Conservation (phyloP, 257 asterid species). For the Jacaranda copaia region DNA sequence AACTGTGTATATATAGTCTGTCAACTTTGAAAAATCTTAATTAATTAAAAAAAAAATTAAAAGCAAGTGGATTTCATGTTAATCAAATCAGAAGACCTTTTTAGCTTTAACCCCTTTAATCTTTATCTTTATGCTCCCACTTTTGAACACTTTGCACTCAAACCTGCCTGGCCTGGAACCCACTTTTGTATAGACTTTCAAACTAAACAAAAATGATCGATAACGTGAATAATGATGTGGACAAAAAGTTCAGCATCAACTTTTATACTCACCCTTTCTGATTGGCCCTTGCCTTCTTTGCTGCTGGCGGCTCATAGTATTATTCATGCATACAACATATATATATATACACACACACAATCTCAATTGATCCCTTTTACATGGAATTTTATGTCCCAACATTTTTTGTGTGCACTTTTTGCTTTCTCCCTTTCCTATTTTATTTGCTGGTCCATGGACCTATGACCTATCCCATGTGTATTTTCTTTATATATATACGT, state of each 20-base stretch:
- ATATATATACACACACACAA: too few relatives aligned
- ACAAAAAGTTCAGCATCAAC: conserved; percentile 73
- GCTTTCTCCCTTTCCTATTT: background rate
- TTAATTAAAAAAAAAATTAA: background rate
- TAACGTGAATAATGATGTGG: conserved; percentile 59
- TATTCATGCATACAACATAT: background rate
- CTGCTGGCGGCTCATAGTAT: conserved; percentile 56
- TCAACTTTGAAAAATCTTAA: background rate
- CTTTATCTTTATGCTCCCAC: conserved; percentile 61
- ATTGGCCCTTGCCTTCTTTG: conserved; percentile 21
- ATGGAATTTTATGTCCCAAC: conserved; percentile 5
- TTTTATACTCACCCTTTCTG: conserved; percentile 24
- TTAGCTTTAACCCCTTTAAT: conserved; percentile 44
- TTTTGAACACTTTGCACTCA: conserved; percentile 58
- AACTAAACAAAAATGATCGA: conserved; percentile 44
- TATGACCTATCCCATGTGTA: background rate
- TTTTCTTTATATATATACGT: background rate
- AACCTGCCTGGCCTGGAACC: conserved; percentile 49
- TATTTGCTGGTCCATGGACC: background rate
- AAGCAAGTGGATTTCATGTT: conserved; percentile 41
- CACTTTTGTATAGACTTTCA: conserved; percentile 37
- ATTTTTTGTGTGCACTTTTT: conserved; percentile 36
- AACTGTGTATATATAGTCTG: conserved; percentile 11
- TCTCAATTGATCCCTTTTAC: conserved; percentile 26
- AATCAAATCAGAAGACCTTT: conserved; percentile 49